A percentile compares a stretch with the other conserved stretches of the same genome.
These are phyloP conservation scores for Gloeostereum incarnatum DNA, from an alignment of 768 basidiomycete species.

Conservation along the genomic window DNA sequence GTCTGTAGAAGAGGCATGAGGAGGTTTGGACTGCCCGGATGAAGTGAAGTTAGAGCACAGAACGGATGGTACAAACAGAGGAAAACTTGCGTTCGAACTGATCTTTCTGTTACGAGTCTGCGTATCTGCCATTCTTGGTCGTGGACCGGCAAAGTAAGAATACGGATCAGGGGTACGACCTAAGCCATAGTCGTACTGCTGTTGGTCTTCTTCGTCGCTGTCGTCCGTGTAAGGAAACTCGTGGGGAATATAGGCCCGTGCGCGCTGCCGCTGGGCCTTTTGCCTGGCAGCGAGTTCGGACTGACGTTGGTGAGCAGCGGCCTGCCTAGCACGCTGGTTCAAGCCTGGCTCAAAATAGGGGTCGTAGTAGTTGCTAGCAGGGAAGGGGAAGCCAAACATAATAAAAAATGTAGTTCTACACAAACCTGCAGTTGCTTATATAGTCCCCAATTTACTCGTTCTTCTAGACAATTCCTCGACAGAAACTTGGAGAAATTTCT, in stretches of 20 bases:
- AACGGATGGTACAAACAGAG: neutral
- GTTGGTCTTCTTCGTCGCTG: neutral
- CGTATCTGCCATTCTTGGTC: neutral
- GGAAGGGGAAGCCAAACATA: no score
- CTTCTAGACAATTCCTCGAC: no score
- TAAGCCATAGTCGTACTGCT: constrained; percentile 1
- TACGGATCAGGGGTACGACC: neutral
- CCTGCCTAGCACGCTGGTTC: no score
- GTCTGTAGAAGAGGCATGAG: no score
- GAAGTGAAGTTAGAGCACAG: neutral
- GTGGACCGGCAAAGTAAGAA: neutral
- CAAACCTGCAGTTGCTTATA: no score
- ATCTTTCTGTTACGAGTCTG: neutral
- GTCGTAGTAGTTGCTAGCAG: no score
- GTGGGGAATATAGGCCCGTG: neutral
- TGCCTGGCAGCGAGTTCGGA: no score
- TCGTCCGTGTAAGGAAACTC: neutral
- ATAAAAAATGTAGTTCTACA: no score
- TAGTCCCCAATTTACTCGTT: no score
- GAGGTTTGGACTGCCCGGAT: neutral
- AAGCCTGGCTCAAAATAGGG: no score
- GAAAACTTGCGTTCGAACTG: neutral
- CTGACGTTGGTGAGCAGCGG: no score
- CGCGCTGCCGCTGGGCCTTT: neutral
- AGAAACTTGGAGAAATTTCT: no score